Conservation (phyloP, 345 rosid genomes). For the Populus alba region DNA sequence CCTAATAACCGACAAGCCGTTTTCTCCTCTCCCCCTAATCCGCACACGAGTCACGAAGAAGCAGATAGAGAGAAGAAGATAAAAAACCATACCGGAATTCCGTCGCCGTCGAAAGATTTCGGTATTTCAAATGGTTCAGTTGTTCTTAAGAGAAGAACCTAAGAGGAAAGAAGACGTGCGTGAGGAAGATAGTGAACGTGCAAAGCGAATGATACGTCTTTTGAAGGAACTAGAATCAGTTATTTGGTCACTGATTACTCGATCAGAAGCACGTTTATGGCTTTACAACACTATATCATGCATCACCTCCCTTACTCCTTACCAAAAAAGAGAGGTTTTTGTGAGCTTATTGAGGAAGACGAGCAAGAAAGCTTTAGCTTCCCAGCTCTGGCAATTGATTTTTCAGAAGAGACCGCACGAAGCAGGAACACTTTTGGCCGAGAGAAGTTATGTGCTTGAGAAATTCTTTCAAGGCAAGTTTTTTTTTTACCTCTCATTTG, state of each 20-base stretch:
- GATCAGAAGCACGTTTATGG: slow-evolving; percentile 89
- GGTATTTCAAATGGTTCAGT: slow-evolving; percentile 31
- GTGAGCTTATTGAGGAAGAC: slow-evolving; percentile 47
- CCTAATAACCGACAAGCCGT: no score
- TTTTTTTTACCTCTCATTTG: not conserved
- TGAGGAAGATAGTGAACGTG: not conserved
- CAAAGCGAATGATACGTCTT: slow-evolving; percentile 38
- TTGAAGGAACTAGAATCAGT: slow-evolving; percentile 50
- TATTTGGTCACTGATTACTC: slow-evolving; percentile 53
- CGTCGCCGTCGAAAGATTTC: not conserved
- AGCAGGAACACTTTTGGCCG: slow-evolving; percentile 56
- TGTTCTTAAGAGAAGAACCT: slow-evolving; percentile 49
- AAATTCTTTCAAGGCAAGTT: slow-evolving; percentile 69
- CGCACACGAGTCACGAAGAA: no score
- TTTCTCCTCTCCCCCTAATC: no score
- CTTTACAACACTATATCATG: slow-evolving; percentile 56
- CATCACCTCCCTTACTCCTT: slow-evolving; percentile 38
- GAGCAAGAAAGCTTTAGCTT: slow-evolving; percentile 38
- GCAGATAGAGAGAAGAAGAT: no score
- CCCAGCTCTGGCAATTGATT: slow-evolving; percentile 61
- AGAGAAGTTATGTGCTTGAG: slow-evolving; percentile 59
- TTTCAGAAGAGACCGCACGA: slow-evolving; percentile 51
- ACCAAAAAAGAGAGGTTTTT: slow-evolving; percentile 52
- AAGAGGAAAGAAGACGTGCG: slow-evolving; percentile 23
- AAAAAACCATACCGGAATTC: no score